These are phyloP conservation scores for Euptelea pleiosperma DNA, from an alignment of 164 flowering plant genomes.

Conservation along the genomic window DNA sequence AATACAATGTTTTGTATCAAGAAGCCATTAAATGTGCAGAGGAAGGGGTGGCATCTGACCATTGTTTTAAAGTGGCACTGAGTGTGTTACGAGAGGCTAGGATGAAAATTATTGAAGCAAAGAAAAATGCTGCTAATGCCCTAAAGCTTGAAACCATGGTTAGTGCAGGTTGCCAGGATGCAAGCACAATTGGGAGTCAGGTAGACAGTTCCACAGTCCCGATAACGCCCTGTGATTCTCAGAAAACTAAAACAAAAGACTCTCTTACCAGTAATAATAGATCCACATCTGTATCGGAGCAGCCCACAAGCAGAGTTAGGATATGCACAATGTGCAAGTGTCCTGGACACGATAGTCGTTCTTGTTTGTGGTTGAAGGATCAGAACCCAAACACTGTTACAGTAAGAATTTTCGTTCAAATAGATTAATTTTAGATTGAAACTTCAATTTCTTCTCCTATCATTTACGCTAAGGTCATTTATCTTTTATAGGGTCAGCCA, in stretches of 20 bases:
- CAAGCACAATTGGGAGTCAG: slow-evolving; percentile 14
- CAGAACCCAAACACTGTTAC: background rate
- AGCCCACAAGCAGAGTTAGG: slow-evolving; percentile 17
- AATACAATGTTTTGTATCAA: slow-evolving; percentile 32
- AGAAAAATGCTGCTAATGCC: slow-evolving; percentile 29
- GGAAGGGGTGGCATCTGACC: slow-evolving; percentile 42
- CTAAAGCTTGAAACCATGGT: slow-evolving; percentile 16
- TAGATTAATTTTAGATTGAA: background rate
- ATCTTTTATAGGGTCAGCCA: slow-evolving; percentile 12
- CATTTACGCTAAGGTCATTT: background rate
- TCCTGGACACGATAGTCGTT: slow-evolving; percentile 27
- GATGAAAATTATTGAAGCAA: slow-evolving; percentile 30
- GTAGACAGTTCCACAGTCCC: slow-evolving; percentile 14
- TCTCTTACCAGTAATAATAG: slow-evolving; percentile 12
- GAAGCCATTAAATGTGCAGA: slow-evolving; percentile 41
- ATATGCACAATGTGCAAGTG: slow-evolving; percentile 25
- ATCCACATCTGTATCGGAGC: slow-evolving; percentile 16
- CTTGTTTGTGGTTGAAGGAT: slow-evolving; percentile 33
- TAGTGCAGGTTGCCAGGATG: slow-evolving; percentile 19
- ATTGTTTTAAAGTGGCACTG: slow-evolving; percentile 33
- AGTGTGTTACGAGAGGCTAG: slow-evolving; percentile 32
- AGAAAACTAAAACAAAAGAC: slow-evolving; percentile 10
- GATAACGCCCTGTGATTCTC: slow-evolving; percentile 1
- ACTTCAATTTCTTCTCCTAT: background rate
- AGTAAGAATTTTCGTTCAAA: slow-evolving; percentile 17